These are phyloP conservation scores for Candida oleophila DNA, from an alignment of 805 yeast genomes.

Conservation along the genomic window DNA sequence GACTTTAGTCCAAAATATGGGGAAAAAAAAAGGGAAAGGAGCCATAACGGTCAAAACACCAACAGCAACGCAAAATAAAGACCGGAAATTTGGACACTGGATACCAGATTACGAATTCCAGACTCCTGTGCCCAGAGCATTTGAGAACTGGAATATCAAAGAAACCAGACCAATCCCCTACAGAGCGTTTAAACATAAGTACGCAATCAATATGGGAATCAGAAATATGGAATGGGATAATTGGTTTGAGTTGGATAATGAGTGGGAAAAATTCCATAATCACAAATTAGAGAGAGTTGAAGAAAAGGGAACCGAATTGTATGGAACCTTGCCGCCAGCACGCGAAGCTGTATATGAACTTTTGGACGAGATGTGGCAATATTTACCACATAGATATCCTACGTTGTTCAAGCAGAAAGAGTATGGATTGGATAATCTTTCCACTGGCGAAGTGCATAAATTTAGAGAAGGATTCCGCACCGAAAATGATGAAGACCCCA, in stretches of 20 bases:
- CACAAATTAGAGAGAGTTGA: constrained; percentile 50
- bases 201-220: constrained; percentile 68
- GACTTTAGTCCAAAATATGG: neutral
- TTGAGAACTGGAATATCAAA: constrained; percentile 47
- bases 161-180: constrained; percentile 59
- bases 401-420: constrained; percentile 45
- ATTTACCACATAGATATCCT: constrained; percentile 60
- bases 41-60: neutral
- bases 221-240: constrained; percentile 57
- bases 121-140: constrained; percentile 51
- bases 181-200: constrained; percentile 65
- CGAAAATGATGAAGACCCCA: constrained; percentile 48
- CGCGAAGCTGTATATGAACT: constrained; percentile 55
- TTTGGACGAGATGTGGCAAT: constrained; percentile 50
- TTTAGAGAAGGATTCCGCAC: constrained; percentile 30
- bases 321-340: constrained; percentile 53
- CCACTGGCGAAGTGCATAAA: constrained; percentile 52
- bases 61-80: constrained; percentile 30
- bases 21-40: neutral
- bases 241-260: constrained; percentile 70
- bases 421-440: constrained; percentile 48
- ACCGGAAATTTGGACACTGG: constrained; percentile 52
- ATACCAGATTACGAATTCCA: constrained; percentile 45
- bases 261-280: constrained; percentile 57
- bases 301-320: constrained; percentile 45